phyloP scores from a whole-genome alignment of 2,329 filamentous ascomycete species.

The Verticillium tricorpus region DNA sequence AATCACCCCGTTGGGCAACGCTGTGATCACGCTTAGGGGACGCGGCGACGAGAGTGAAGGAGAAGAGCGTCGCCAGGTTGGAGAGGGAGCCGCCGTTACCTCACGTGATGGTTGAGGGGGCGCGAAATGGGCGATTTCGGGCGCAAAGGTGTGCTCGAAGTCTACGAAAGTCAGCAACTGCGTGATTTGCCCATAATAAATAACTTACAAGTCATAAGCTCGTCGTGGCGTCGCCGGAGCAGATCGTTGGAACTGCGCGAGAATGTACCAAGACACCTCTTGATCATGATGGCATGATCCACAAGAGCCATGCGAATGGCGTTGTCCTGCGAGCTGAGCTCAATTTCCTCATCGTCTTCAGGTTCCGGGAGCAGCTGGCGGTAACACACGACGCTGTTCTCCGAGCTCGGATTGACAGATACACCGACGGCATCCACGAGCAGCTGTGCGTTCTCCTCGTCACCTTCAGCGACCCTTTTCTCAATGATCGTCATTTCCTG shows the following conservation, averaged over 20 bases:
- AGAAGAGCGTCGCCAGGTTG: conserved; percentile 46
- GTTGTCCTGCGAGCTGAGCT: conserved; percentile 60
- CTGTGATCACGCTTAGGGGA: conserved; percentile 25
- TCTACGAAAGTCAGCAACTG: conserved; percentile 31
- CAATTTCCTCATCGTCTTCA: conserved; percentile 36
- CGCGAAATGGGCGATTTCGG: conserved; percentile 60
- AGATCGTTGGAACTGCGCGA: conserved; percentile 57
- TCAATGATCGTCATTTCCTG: conserved; percentile 76
- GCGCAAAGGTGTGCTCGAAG: conserved; percentile 59
- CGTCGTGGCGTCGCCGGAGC: conserved; percentile 51
- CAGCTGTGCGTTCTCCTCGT: conserved; percentile 62
- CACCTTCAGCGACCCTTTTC: conserved; percentile 67
- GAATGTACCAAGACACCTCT: conserved; percentile 71
- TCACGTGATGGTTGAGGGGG: conserved; percentile 41
- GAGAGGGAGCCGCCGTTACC: conserved; percentile 34
- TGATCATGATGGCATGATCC: conserved; percentile 84
- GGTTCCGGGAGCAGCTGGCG: conserved; percentile 63
- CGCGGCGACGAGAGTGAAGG: conserved; percentile 28
- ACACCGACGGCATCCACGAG: conserved; percentile 73
- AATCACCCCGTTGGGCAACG: conserved; percentile 26
- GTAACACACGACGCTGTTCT: conserved; percentile 76
- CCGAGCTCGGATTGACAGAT: conserved; percentile 68
- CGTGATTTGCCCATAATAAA: not conserved
- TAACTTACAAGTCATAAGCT: conserved; percentile 61
- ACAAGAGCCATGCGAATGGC: conserved; percentile 81